phyloP scores from a whole-genome alignment of 169 alveolate genomes.

The Theileria annulata region DNA sequence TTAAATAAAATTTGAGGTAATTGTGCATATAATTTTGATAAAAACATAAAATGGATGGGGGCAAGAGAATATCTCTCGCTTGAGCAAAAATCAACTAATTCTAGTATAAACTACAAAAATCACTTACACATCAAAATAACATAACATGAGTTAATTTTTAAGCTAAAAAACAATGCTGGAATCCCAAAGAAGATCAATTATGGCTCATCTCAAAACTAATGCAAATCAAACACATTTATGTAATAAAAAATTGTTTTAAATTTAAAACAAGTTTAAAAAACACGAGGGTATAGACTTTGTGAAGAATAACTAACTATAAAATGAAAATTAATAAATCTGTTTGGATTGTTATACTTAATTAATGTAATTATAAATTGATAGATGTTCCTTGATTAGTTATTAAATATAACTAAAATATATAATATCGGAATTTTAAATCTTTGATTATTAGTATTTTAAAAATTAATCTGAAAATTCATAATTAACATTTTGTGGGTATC shows the following conservation, averaged over 20 bases:
- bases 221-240: background rate
- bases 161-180: background rate
- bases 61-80: background rate
- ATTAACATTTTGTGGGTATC: conserved; percentile 8
- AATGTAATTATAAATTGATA: too few relatives aligned
- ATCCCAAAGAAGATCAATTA: background rate
- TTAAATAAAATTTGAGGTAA: background rate
- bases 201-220: background rate
- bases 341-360: background rate
- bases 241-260: too few relatives aligned
- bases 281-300: background rate
- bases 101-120: background rate
- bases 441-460: background rate
- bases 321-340: too few relatives aligned
- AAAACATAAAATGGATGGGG: conserved; percentile 3
- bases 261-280: background rate
- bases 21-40: background rate
- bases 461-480: background rate
- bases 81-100: background rate
- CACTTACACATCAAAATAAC: conserved; percentile 3
- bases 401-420: too few relatives aligned
- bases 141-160: background rate
- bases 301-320: background rate
- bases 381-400: background rate
- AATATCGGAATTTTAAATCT: too few relatives aligned